phyloP scores from a whole-genome alignment of 1,284 basidiomycete genomes.

The Apiotrichum brassicae region DNA sequence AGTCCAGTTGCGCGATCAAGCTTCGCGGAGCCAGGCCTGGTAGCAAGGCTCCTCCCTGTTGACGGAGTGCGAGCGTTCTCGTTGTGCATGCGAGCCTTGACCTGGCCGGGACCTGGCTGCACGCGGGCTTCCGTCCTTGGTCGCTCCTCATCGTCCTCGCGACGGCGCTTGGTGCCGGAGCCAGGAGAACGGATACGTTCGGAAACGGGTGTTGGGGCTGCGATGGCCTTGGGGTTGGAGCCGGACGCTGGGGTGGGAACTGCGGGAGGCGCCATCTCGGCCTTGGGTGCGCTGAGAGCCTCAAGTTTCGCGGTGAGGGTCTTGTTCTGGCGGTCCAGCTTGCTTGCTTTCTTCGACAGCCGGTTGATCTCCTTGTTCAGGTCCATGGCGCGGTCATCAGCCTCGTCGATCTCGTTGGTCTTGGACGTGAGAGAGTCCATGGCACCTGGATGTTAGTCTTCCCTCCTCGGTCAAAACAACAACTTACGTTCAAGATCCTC shows the following conservation, averaged over 20 bases:
- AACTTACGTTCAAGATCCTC: conserved; percentile 14
- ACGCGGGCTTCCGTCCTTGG: conserved; percentile 4
- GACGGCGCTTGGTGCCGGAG: conserved; percentile 10
- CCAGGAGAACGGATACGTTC: neutral
- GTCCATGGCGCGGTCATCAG: conserved; percentile 17
- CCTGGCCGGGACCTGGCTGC: neutral
- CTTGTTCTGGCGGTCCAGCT: conserved; percentile 14
- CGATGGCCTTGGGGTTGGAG: neutral
- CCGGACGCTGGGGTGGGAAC: neutral
- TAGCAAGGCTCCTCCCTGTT: neutral
- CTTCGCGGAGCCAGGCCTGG: neutral
- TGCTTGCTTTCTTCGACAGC: conserved; percentile 2
- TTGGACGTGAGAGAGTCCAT: conserved; percentile 8
- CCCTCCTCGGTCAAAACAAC: accelerated
- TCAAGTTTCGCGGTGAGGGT: conserved; percentile 8
- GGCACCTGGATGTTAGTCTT: conserved; percentile 1
- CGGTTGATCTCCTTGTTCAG: conserved; percentile 14
- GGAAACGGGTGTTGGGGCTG: neutral
- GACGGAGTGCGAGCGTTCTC: neutral
- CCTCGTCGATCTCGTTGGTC: conserved; percentile 18
- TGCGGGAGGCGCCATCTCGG: neutral
- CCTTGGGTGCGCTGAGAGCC: neutral
- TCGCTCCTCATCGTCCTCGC: conserved; percentile 11
- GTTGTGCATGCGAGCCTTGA: neutral
- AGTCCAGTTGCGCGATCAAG: neutral